Evolutionary conservation across 2,329 filamentous ascomycete species (phyloP), one percentile per base, ranked within the genome.

Genomic region (Sordariomycetes sp.): DNA sequence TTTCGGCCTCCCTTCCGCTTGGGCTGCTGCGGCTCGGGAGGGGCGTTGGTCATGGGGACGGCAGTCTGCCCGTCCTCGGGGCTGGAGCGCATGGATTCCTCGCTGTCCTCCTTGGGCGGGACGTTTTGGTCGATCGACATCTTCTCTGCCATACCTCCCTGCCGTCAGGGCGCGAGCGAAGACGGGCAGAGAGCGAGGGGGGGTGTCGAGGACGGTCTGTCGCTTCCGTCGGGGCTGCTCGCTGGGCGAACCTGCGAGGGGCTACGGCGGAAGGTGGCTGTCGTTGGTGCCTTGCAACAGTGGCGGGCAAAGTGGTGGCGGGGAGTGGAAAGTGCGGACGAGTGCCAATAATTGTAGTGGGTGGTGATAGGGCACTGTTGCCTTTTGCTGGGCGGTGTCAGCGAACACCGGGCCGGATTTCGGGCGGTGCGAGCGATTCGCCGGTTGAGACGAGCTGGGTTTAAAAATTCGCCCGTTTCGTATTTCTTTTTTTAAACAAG

Each of bases 1-100:
- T 97, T 99, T 69, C 94, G 87, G 61, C 94, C 94, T 68, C 94
- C 94, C 79, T 99, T 99, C 69, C 94, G 86, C 80, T 99, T 99
- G 70, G 92, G 91, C 62, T 84, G 82, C 68, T 82, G 81, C 64
- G 71, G 72, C 66, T 84, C 81, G 63, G 79, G 79, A 32, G 72
- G 68, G 61, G 66, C 68, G 63, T 66, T 65, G 60, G 53, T 59
- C 58, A 57, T 65, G 62, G 59, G 70, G 67, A 71, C 67, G 55
- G 63, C 62, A 59, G 66, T 66, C 53, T 72, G 71, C 57, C 85
- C 82, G 65, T 76, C 74, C 61, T 86, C 83, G 20, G 80, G 80
- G 62, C 80, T 83, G 52, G 83, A 85, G 62, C 75, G 79, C 66
- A 78, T 72, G 58, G 83, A 86, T 61, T 85, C 83, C 60, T 84